These are phyloP conservation scores for Debaryomycetaceae sp. DNA, from an alignment of 1,139 yeast species.

Conservation along the genomic window DNA sequence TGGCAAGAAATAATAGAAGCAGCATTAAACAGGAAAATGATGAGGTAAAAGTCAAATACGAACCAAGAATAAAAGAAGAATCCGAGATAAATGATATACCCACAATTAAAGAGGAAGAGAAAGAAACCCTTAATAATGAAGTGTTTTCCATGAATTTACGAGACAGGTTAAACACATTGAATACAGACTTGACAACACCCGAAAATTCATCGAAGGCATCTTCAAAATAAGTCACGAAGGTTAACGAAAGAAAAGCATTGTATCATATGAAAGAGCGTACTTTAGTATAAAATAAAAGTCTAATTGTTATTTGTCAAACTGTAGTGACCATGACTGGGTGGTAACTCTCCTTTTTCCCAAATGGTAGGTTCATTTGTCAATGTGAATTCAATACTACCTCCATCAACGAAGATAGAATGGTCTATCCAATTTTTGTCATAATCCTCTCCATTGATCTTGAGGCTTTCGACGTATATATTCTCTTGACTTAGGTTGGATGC, in stretches of 20 bases:
- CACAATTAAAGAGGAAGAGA: constrained; percentile 1
- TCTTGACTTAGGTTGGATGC: constrained; percentile 21
- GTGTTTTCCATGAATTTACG: constrained; percentile 2
- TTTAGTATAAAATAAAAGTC: too few species aligned
- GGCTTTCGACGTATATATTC: constrained; percentile 22
- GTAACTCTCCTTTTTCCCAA: constrained; percentile 23
- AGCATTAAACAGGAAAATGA: neutral
- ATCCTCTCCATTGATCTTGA: constrained; percentile 25
- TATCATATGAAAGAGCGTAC: too few species aligned
- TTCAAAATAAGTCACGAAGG: neutral
- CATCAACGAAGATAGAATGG: constrained; percentile 27
- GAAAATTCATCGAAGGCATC: neutral
- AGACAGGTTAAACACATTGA: constrained; percentile 1
- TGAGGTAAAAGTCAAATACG: neutral
- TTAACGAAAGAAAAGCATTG: neutral
- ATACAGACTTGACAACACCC: constrained; percentile 1
- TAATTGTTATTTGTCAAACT: neutral
- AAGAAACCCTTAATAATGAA: constrained; percentile 3
- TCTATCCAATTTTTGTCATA: constrained; percentile 29
- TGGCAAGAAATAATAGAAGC: neutral
- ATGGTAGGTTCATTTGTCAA: constrained; percentile 18
- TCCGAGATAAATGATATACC: neutral
- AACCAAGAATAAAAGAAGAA: neutral
- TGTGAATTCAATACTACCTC: constrained; percentile 27
- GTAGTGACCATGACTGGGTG: constrained; percentile 28